Percentiles rank a stretch among this genome's conserved stretches.
phyloP scores from a whole-genome alignment of 2,329 filamentous ascomycete genomes.

The Phialocephala sp. region DNA sequence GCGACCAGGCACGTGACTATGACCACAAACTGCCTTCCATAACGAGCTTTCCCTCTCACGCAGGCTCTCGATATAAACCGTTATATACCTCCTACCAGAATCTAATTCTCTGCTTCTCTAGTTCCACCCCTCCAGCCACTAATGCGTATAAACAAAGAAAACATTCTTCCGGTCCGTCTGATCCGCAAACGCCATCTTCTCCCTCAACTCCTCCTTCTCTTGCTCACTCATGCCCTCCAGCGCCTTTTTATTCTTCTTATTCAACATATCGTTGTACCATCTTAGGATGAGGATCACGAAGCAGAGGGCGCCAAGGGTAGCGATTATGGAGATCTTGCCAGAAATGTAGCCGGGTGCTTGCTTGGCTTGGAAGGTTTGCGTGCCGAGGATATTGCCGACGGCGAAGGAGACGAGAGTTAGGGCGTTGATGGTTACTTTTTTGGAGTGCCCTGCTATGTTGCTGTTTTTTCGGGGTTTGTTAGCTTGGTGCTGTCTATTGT shows the following conservation, averaged over 20 bases:
- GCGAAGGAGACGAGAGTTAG: constrained; percentile 49
- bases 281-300: constrained; percentile 24
- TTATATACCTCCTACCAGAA: too few species aligned
- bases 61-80: too few species aligned
- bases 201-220: constrained; percentile 45
- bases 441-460: constrained; percentile 51
- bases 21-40: too few species aligned
- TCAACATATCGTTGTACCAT: constrained; percentile 29
- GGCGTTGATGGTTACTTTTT: constrained; percentile 52
- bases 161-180: constrained; percentile 48
- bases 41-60: too few species aligned
- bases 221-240: constrained; percentile 47
- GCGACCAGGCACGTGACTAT: too few species aligned
- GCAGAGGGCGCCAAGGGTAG: constrained; percentile 24
- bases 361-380: constrained; percentile 50
- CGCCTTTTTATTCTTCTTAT: constrained; percentile 24
- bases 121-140: too few species aligned
- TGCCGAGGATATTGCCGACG: constrained; percentile 51
- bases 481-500: too few species aligned
- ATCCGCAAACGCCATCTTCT: constrained; percentile 47
- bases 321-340: constrained; percentile 26
- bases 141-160: constrained; percentile 48
- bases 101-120: too few species aligned
- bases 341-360: constrained; percentile 48
- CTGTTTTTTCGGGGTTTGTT: too few species aligned